These are phyloP conservation scores for Penicillium sp. DNA, from an alignment of 2,329 filamentous ascomycete species.

Conservation along the genomic window DNA sequence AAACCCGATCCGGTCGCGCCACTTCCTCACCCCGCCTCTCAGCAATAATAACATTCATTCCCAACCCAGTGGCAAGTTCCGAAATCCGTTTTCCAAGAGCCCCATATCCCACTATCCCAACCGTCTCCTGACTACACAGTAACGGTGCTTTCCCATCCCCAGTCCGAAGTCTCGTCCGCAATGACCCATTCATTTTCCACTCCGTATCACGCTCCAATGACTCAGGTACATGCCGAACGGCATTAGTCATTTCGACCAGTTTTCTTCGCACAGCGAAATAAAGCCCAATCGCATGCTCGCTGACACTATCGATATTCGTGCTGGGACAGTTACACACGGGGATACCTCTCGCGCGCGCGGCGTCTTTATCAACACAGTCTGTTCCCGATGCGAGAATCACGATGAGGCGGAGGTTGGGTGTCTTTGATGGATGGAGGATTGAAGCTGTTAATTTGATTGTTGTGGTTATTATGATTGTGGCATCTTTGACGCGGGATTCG, in stretches of 20 bases:
- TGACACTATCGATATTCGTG: conserved; percentile 53
- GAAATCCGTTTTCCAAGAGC: conserved; percentile 42
- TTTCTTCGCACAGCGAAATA: conserved; percentile 54
- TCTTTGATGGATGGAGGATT: conserved; percentile 41
- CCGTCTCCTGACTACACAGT: conserved; percentile 51
- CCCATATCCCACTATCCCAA: conserved; percentile 57
- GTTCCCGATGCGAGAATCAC: conserved; percentile 53
- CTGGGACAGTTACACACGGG: conserved; percentile 52
- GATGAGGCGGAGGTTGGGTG: conserved; percentile 51
- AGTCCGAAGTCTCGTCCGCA: conserved; percentile 30
- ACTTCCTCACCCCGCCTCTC: conserved; percentile 46
- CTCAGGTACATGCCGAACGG: conserved; percentile 27
- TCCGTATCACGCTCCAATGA: conserved; percentile 23
- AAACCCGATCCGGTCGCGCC: conserved; percentile 17
- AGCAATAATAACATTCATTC: conserved; percentile 55
- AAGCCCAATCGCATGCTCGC: conserved; percentile 56
- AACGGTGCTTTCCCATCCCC: conserved; percentile 42
- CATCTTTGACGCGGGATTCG: conserved; percentile 43
- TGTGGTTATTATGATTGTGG: conserved; percentile 53
- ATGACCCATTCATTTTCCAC: conserved; percentile 46
- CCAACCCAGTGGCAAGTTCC: conserved; percentile 46
- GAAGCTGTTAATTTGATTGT: conserved; percentile 32
- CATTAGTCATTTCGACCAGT: conserved; percentile 42
- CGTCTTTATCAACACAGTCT: conserved; percentile 51
- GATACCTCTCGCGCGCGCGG: conserved; percentile 47